Evolutionary conservation across 345 rosid species (phyloP).

Genomic region (Balakata baccata): DNA sequence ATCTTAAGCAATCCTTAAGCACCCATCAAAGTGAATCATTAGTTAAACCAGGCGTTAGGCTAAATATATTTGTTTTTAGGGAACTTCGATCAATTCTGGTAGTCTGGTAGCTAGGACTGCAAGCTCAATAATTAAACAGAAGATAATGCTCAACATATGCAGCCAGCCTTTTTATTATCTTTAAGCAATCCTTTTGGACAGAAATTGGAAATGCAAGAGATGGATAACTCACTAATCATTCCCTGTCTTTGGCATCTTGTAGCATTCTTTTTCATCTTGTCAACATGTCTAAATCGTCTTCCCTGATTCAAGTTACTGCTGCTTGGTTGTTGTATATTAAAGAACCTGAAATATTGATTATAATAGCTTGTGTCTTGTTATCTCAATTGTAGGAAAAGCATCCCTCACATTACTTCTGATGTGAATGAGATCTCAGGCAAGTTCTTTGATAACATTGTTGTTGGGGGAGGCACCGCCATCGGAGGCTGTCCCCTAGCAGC

Average conservation of each 20-base stretch:
- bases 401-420: slow-evolving; percentile 60
- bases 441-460: slow-evolving; percentile 67
- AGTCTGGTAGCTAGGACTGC: slow-evolving; percentile 12
- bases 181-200: background rate
- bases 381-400: slow-evolving; percentile 34
- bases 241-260: slow-evolving; percentile 16
- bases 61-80: slow-evolving; percentile 11
- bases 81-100: slow-evolving; percentile 12
- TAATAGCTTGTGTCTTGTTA: background rate
- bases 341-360: background rate
- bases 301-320: slow-evolving; percentile 36
- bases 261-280: slow-evolving; percentile 17
- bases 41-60: slow-evolving; percentile 28
- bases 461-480: slow-evolving; percentile 72
- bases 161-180: background rate
- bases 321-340: background rate
- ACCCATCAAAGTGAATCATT: slow-evolving; percentile 29
- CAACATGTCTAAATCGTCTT: slow-evolving; percentile 12
- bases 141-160: slow-evolving; percentile 13
- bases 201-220: slow-evolving; percentile 13
- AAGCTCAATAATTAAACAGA: slow-evolving; percentile 23
- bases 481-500: slow-evolving; percentile 70
- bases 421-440: slow-evolving; percentile 50
- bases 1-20: too few species aligned
- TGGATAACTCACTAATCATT: slow-evolving; percentile 6